phyloP scores from a whole-genome alignment of 805 yeast species.

The Candida nanaspora region DNA sequence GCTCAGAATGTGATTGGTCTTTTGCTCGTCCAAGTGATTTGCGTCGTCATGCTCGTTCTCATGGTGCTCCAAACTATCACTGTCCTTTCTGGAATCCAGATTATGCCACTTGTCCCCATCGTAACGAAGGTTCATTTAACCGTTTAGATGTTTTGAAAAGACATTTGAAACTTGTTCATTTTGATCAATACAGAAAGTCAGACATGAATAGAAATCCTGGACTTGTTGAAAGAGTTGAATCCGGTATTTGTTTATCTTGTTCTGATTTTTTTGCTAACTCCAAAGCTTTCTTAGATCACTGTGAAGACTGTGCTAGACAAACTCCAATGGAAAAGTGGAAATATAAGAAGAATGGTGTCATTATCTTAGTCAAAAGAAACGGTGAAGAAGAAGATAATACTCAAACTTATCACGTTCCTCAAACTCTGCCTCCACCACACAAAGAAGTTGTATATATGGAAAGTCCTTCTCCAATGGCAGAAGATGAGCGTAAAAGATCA shows the following conservation, averaged over 20 bases:
- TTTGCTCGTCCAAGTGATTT: slow-evolving; percentile 65
- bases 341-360: slow-evolving; percentile 24
- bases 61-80: slow-evolving; percentile 55
- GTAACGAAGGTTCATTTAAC: slow-evolving; percentile 70
- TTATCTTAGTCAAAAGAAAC: slow-evolving; percentile 3
- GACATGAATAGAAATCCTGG: slow-evolving; percentile 10
- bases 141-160: slow-evolving; percentile 70
- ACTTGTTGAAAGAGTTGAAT: slow-evolving; percentile 35
- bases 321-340: slow-evolving; percentile 28
- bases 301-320: slow-evolving; percentile 48
- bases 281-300: slow-evolving; percentile 56
- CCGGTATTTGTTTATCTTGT: slow-evolving; percentile 67
- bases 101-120: slow-evolving; percentile 55
- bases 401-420: slow-evolving; percentile 1
- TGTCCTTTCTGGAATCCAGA: slow-evolving; percentile 70
- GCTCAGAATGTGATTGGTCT: slow-evolving; percentile 56
- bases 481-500: neutral
- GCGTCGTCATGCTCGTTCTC: slow-evolving; percentile 61
- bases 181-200: slow-evolving; percentile 35
- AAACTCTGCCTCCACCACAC: neutral
- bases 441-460: neutral
- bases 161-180: slow-evolving; percentile 65
- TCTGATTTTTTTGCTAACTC: slow-evolving; percentile 46
- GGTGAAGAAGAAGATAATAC: neutral
- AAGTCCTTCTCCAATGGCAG: neutral